Evolutionary conservation across 2,329 filamentous ascomycete species (phyloP), one percentile per base, ranked within the genome.

Genomic region (Phaeosphaeriaceae sp.): DNA sequence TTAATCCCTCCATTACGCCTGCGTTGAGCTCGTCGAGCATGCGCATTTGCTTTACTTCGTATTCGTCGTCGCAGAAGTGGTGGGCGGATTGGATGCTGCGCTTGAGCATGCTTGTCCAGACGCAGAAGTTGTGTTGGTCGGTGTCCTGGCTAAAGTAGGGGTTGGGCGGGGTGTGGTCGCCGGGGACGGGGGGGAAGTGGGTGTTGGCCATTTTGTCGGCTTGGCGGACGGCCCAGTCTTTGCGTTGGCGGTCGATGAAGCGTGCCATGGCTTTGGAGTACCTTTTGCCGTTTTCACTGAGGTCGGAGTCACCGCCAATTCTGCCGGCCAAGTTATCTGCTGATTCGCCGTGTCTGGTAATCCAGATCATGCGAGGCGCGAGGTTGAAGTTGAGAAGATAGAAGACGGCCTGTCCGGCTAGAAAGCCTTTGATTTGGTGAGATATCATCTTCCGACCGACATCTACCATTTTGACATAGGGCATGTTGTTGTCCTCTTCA

Each of bases 321-420:
- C 90, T 95, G 53, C 92, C 92, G 2, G 86, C 81, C 49, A 89
- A 81, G 68, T 99, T 97, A 71, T 99, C 94, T 52, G 84, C 71
- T 48, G 92, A 97, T 74, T 97, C 90, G 34, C 94, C 94, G 68
- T 97, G 94, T 42, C 94, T 82, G 1, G 94, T 97, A 68, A 99
- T 95, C 94, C 94, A 99, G 52, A 99, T 97, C 73, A 97, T 93
- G 46, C 94, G 84, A 0, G 94, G 92, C 0, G 93, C 90, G 13
- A 99, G 83, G 64, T 99, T 97, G 81, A 99, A 99, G 63, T 96
- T 97, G 37, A 94, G 88, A 8, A 99, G 82, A 66, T 97, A 99
- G 58, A 92, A 96, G 48, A 94, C 92, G 46, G 96, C 94, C 55
- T 94, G 90, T 32, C 89, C 90, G 48, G 92, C 92, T 40, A 99